These are phyloP conservation scores for Triadica sebifera DNA, from an alignment of 345 rosid species.

Conservation along the genomic window DNA sequence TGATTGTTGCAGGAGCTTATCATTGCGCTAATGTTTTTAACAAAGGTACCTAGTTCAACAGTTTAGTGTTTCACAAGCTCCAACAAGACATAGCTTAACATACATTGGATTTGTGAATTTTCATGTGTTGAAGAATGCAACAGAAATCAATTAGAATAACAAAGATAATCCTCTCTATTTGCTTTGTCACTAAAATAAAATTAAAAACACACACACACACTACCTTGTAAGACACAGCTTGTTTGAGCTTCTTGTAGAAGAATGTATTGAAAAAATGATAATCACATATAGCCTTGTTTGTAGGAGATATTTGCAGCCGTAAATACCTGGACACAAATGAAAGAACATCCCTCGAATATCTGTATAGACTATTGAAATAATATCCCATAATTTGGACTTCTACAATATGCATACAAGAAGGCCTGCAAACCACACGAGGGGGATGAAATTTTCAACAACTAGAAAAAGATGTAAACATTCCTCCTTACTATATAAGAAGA, in stretches of 20 bases:
- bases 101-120: background rate
- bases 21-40: background rate
- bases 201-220: background rate
- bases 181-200: background rate
- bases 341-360: constrained; percentile 10
- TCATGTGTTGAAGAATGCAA: constrained; percentile 9
- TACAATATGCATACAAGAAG: background rate
- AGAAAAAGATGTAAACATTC: background rate
- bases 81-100: background rate
- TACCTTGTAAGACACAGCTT: constrained; percentile 72
- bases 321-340: constrained; percentile 51
- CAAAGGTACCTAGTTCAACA: background rate
- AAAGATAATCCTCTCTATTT: background rate
- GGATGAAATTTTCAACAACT: background rate
- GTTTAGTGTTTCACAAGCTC: background rate
- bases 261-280: constrained; percentile 80
- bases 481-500: background rate
- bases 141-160: background rate
- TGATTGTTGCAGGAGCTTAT: background rate
- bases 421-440: background rate
- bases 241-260: constrained; percentile 81
- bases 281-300: constrained; percentile 44
- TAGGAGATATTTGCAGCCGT: constrained; percentile 50
- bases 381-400: background rate
- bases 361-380: background rate